Evolutionary conservation across 768 basidiomycete genomes (phyloP).

Genomic region (Lepiota brunneoincarnata): DNA sequence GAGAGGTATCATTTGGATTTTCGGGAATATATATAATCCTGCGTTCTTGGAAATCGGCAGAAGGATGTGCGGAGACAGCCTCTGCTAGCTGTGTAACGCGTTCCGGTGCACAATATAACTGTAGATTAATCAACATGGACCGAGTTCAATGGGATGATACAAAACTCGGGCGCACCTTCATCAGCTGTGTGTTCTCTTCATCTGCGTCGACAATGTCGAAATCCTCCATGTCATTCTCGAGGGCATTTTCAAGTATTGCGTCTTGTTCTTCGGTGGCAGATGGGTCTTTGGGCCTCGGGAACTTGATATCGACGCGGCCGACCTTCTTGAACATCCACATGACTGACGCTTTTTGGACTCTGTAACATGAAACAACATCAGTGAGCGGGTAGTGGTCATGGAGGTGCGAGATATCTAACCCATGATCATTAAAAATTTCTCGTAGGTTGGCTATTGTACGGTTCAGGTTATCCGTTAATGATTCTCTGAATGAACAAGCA

Average conservation of each 20-base stretch:
- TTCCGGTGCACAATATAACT: constrained; percentile 16
- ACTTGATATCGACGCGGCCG: constrained; percentile 46
- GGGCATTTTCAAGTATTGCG: constrained; percentile 35
- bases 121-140: not conserved
- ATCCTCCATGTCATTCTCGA: constrained; percentile 42
- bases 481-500: constrained; percentile 19
- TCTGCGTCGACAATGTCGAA: constrained; percentile 35
- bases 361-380: constrained; percentile 23
- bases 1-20: constrained; percentile 32
- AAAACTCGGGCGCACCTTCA: constrained; percentile 15
- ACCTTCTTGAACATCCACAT: constrained; percentile 61
- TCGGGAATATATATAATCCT: constrained; percentile 57
- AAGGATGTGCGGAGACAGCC: constrained; percentile 15
- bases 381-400: not conserved
- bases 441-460: constrained; percentile 58
- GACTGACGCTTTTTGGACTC: constrained; percentile 61
- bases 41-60: constrained; percentile 34
- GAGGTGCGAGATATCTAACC: constrained; percentile 32
- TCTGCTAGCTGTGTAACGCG: constrained; percentile 11
- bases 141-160: constrained; percentile 6
- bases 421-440: constrained; percentile 45
- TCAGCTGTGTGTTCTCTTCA: constrained; percentile 23
- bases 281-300: constrained; percentile 28
- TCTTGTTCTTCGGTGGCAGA: constrained; percentile 28
- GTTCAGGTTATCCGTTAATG: constrained; percentile 58